Evolutionary conservation across 495 filamentous ascomycete genomes (phyloP), one percentile per base, ranked within the genome.

Genomic region (Wilcoxina mikolae): DNA sequence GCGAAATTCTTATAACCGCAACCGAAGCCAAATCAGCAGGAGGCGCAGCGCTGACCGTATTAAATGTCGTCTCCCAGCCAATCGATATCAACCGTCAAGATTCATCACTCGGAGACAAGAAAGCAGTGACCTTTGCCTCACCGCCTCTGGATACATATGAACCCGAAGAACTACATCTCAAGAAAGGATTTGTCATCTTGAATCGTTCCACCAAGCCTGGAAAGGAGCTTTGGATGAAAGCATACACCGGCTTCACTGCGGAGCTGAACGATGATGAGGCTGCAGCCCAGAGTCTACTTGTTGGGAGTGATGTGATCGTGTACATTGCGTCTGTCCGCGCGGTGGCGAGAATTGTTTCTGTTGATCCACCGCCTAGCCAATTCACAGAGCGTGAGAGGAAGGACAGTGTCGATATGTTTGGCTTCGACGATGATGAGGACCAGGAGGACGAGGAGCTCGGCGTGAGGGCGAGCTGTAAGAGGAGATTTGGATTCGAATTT

Each of bases 241-340:
- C 78, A 4, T 73, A 73, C 0, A 74, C 74, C 20, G 75, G 74
- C 3, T 76, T 77, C 58, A 77, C 66, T 23, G 74, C 74, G 1
- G 67, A 60, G 2, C 74, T 79, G 54, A 65, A 67, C 1, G 55
- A 57, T 18, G 63, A 69, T 9, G 61, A 65, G 20, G 10, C 47
- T 27, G 66, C 70, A 18, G 63, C 68, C 7, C 65, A 62, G 53
- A 58, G 70, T 52, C 60, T 76, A 17, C 55, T 59, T 42, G 47
- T 70, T 58, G 68, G 76, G 58, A 68, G 76, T 68, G 71, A 83
- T 22, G 84, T 91, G 1, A 84, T 87, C 15, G 76, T 84, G 0
- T 95, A 95, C 58, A 80, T 87, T 31, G 86, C 83, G 12, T 94
- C 85, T 63, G 80, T 95, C n/a, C 77, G 91, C 15, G 79, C 87